Percentiles rank a stretch among this genome's conserved stretches.
Conservation (phyloP, 352 stramenopile genomes). For the Globisporangium nodosum region DNA sequence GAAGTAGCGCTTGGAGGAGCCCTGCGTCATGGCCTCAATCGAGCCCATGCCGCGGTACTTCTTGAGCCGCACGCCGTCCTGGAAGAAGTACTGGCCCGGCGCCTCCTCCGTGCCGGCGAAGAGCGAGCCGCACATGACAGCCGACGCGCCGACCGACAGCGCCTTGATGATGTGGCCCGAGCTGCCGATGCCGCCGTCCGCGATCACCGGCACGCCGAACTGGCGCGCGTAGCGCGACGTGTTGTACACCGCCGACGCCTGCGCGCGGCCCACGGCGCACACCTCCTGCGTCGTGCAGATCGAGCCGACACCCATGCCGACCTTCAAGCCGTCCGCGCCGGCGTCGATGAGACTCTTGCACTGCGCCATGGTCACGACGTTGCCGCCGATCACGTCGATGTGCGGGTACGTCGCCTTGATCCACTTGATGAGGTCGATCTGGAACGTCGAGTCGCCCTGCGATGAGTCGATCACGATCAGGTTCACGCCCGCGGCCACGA, state of each 20-base stretch:
- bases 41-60: constrained; percentile 99
- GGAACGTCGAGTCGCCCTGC: constrained; percentile 96
- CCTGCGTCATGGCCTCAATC: constrained; percentile 98
- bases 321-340: constrained; percentile 97
- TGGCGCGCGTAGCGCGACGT: constrained; percentile 93
- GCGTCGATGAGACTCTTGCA: constrained; percentile 98
- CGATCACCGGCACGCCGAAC: constrained; percentile 97
- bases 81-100: constrained; percentile 99
- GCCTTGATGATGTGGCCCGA: constrained; percentile 99
- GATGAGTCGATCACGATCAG: constrained; percentile 99
- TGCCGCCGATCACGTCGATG: constrained; percentile 98
- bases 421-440: constrained; percentile 89
- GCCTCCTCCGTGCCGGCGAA: constrained; percentile 99
- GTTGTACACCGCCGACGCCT: constrained; percentile 99
- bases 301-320: constrained; percentile 99
- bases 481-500: constrained; percentile 96
- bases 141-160: constrained; percentile 94
- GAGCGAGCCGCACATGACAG: constrained; percentile 99
- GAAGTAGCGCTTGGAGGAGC: constrained; percentile 93
- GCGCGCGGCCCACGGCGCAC: constrained; percentile 96
- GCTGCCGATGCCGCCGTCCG: constrained; percentile 98
- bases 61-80: constrained; percentile 99
- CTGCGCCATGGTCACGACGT: constrained; percentile 98
- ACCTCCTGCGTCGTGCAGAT: constrained; percentile 99
- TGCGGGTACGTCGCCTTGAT: constrained; percentile 95